Evolutionary conservation across 2,329 filamentous ascomycete species (phyloP).

Genomic region (Epichloe scottii): DNA sequence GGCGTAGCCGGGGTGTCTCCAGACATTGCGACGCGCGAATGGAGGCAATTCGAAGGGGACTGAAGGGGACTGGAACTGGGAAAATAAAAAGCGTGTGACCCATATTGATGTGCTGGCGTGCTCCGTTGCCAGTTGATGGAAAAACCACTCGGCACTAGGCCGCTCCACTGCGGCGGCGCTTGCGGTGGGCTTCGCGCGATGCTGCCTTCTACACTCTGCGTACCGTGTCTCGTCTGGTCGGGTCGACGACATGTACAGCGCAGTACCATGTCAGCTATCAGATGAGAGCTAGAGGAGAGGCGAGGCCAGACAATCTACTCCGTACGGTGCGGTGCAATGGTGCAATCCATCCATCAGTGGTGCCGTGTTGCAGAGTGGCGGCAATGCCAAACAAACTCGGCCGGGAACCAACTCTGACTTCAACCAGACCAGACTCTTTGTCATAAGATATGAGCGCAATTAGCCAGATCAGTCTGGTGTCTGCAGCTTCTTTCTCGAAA

Average conservation of each 20-base stretch:
- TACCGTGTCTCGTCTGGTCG: no score
- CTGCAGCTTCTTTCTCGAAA: not conserved
- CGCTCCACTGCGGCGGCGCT: conserved; percentile 48
- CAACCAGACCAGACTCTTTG: not conserved
- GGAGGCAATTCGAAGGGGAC: conserved; percentile 46
- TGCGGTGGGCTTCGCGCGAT: conserved; percentile 16
- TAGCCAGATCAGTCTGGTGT: not conserved
- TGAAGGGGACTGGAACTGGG: conserved; percentile 8
- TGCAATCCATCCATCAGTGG: not conserved
- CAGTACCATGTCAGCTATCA: no score
- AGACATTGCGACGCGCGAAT: conserved; percentile 23
- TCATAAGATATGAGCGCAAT: not conserved
- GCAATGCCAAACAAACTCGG: not conserved
- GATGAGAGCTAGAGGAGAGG: no score
- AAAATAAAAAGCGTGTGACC: conserved; percentile 38
- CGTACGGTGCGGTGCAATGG: not conserved
- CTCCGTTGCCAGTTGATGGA: conserved; percentile 65
- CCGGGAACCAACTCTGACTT: not conserved
- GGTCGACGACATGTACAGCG: no score
- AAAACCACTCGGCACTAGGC: conserved; percentile 47
- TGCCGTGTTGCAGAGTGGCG: not conserved
- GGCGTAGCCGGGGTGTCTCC: conserved; percentile 36
- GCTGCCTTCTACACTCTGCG: not conserved
- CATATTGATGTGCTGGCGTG: conserved; percentile 85
- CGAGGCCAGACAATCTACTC: no score